A percentile compares a stretch with the other conserved stretches of the same genome.
These are phyloP conservation scores for Dichotomopilus funicola DNA, from an alignment of 2,329 filamentous ascomycete species.

Conservation along the genomic window DNA sequence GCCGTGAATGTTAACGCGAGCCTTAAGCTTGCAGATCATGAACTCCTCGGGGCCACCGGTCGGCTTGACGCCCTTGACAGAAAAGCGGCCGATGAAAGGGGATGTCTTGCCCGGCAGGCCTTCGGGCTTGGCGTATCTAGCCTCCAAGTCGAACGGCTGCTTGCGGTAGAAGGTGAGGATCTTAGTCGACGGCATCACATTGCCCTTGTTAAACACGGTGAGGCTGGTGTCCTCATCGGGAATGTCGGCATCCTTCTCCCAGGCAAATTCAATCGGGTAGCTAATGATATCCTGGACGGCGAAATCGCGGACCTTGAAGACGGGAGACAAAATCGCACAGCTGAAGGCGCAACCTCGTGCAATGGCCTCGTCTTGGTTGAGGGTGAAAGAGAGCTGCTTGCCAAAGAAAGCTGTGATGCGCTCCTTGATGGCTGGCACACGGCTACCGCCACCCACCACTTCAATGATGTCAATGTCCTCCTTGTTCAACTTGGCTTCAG, in stretches of 20 bases:
- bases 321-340: constrained; percentile 93
- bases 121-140: constrained; percentile 83
- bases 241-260: constrained; percentile 98
- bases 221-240: constrained; percentile 96
- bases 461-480: constrained; percentile 93
- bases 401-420: constrained; percentile 84
- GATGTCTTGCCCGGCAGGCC: constrained; percentile 80
- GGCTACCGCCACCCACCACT: constrained; percentile 89
- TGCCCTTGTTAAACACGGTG: constrained; percentile 95
- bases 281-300: constrained; percentile 94
- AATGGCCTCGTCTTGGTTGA: constrained; percentile 97
- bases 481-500: constrained; percentile 82
- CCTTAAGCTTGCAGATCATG: constrained; percentile 99
- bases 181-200: constrained; percentile 96
- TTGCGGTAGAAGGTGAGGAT: constrained; percentile 99
- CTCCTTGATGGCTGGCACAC: constrained; percentile 89
- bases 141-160: constrained; percentile 93
- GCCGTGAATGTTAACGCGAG: constrained; percentile 91
- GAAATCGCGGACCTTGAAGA: constrained; percentile 98
- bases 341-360: constrained; percentile 94
- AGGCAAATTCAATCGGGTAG: constrained; percentile 97
- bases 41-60: constrained; percentile 84
- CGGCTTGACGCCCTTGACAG: constrained; percentile 93
- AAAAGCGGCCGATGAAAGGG: constrained; percentile 96
- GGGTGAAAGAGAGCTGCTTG: constrained; percentile 88